Conservation (phyloP, 345 rosid genomes). For the Raphanus sativus region DNA sequence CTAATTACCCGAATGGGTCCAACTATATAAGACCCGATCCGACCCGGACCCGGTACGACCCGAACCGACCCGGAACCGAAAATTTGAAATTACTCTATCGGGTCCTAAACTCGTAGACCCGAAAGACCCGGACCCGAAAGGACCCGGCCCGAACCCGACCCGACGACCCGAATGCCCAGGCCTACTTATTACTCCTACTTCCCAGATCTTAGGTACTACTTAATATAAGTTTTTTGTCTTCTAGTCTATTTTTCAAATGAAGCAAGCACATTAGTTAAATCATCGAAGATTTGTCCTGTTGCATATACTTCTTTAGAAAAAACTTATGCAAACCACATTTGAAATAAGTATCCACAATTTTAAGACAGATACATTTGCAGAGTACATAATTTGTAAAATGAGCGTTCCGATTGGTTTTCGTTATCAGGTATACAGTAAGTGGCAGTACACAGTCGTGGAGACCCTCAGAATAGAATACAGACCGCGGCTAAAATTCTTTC, state of each 20-base stretch:
- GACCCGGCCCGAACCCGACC: no score
- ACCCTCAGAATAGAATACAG: neutral
- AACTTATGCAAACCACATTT: no score
- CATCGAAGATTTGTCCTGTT: neutral
- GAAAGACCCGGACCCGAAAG: no score
- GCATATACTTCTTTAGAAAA: no score
- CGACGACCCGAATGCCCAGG: no score
- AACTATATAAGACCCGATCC: no score
- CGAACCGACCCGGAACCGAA: no score
- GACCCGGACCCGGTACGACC: no score
- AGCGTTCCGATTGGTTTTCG: neutral
- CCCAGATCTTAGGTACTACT: conserved; percentile 7
- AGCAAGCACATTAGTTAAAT: neutral
- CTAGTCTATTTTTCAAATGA: neutral
- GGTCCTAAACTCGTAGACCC: no score
- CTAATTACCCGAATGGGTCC: no score
- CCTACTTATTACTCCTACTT: neutral
- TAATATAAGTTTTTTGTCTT: neutral
- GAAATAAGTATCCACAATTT: neutral
- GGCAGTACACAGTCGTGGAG: neutral
- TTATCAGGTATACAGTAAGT: neutral
- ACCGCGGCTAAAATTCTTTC: neutral
- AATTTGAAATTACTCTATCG: no score
- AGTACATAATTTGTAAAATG: neutral
- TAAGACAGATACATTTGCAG: neutral